Evolutionary conservation across 2,329 filamentous ascomycete species (phyloP).

Genomic region (Fusarium setosum): DNA sequence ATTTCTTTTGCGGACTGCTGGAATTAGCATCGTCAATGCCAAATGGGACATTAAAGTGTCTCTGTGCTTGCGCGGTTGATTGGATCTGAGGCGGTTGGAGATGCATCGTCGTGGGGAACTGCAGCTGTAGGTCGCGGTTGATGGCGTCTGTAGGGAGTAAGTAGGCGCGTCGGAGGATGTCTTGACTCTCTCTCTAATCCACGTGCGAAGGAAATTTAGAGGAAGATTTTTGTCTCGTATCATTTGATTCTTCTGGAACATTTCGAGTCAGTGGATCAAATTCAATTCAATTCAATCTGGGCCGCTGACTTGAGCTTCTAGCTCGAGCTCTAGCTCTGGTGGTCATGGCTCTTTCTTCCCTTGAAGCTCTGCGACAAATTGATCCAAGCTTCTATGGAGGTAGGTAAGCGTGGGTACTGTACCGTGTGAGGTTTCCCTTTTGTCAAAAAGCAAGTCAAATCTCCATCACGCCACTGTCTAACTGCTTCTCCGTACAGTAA

Average conservation of each 20-base stretch:
- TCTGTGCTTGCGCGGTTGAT: no score
- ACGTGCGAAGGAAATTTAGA: neutral
- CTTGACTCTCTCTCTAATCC: neutral
- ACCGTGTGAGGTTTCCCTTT: neutral
- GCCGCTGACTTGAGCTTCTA: neutral
- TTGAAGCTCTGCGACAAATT: conserved; percentile 9
- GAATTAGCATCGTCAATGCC: no score
- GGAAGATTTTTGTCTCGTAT: neutral
- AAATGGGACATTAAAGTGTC: no score
- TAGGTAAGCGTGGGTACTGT: no score
- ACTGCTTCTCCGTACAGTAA: neutral
- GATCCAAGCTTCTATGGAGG: neutral
- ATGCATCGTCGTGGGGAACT: neutral
- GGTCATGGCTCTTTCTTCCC: no score
- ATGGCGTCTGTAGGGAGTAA: neutral
- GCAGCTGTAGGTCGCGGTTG: neutral
- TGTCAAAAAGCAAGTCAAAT: neutral
- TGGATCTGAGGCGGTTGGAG: neutral
- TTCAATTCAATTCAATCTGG: neutral
- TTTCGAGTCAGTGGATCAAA: neutral
- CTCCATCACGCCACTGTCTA: conserved; percentile 5
- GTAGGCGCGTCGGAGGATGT: neutral
- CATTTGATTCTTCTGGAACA: neutral
- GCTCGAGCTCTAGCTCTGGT: no score
- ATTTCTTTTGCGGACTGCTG: neutral